Evolutionary conservation across 2,329 filamentous ascomycete species (phyloP), one percentile per base, ranked within the genome.

Genomic region (Hymenoscyphus repandus): DNA sequence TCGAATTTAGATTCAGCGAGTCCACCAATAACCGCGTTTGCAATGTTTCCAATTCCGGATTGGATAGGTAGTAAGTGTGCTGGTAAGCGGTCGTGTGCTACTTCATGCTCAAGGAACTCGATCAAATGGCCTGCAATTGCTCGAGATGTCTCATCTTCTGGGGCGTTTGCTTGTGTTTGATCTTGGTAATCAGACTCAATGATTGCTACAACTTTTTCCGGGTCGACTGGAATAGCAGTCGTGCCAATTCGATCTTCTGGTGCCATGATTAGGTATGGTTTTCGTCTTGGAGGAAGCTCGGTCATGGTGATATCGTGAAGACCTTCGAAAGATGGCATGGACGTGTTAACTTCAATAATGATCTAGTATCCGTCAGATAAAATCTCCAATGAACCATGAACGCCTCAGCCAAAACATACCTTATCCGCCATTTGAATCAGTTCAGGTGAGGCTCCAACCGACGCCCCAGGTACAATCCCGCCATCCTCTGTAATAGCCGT

Each of bases 391-490:
- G n/a, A n/a, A n/a, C n/a, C n/a, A n/a, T n/a, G n/a, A n/a, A n/a
- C n/a, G n/a, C n/a, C 30, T 34, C 6, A 33, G 37, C 10, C 40
- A 2, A 12, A 20, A 20, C 58, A 32, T 63, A 79, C 78, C 74
- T 95, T 95, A 68, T 95, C 88, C 46, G 90, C 88, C 81, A 95
- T 89, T 71, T 95, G 89, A 44, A 95, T 78, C 48, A 95, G 77
- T 69, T 95, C 90, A 4, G 90, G 90, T 2, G 85, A 87, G 11
- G 90, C 90, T 49, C 90, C 90, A 22, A 95, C 88, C 9, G 85
- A 90, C 32, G 90, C 89, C 59, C 90, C 90, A 4, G 87, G 89
- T 39, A 95, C 86, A 62, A 95, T 91, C 58, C 89, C 90, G 56
- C 90, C 90, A 66, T 95, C 88, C 64, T 91, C 86, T 37, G 88